Evolutionary conservation across 192 early-diverging fungal genomes (phyloP).

Genomic region (Geosiphon pyriformis): DNA sequence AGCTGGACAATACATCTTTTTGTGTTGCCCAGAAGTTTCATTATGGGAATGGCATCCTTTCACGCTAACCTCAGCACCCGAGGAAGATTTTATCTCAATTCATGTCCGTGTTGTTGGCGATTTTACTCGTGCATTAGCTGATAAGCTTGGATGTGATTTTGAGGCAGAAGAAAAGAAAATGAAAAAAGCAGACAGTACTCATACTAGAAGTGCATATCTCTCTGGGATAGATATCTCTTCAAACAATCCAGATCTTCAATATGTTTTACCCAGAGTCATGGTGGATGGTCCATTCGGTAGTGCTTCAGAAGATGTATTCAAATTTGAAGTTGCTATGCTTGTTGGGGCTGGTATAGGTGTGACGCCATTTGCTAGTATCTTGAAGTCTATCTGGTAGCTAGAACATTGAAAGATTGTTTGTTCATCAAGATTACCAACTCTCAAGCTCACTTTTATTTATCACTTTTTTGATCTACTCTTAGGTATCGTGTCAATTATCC

Average conservation of each 20-base stretch:
- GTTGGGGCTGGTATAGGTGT: conserved; percentile 81
- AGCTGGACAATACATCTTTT: conserved; percentile 72
- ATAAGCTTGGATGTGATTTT: conserved; percentile 61
- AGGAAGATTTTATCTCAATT: conserved; percentile 69
- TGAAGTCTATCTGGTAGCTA: conserved; percentile 62
- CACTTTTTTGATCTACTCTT: not conserved
- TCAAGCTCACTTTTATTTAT: not conserved
- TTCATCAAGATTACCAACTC: not conserved
- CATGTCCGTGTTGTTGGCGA: conserved; percentile 75
- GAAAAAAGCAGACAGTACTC: conserved; percentile 17
- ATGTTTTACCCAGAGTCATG: conserved; percentile 47
- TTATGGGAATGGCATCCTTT: conserved; percentile 75
- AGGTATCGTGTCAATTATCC: conserved; percentile 54
- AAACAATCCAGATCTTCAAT: conserved; percentile 24
- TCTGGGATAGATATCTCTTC: conserved; percentile 12
- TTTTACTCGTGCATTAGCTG: conserved; percentile 61
- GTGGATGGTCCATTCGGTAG: conserved; percentile 71
- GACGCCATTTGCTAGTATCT: conserved; percentile 68
- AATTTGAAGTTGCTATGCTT: conserved; percentile 62
- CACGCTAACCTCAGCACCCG: conserved; percentile 68
- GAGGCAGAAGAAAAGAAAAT: conserved; percentile 33
- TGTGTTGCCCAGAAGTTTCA: conserved; percentile 68
- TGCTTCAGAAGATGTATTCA: conserved; percentile 70
- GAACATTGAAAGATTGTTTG: not conserved
- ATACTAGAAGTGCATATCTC: conserved; percentile 22